Conservation (phyloP, 441 rosid species). For the Cnidoscolus chayamansa region DNA sequence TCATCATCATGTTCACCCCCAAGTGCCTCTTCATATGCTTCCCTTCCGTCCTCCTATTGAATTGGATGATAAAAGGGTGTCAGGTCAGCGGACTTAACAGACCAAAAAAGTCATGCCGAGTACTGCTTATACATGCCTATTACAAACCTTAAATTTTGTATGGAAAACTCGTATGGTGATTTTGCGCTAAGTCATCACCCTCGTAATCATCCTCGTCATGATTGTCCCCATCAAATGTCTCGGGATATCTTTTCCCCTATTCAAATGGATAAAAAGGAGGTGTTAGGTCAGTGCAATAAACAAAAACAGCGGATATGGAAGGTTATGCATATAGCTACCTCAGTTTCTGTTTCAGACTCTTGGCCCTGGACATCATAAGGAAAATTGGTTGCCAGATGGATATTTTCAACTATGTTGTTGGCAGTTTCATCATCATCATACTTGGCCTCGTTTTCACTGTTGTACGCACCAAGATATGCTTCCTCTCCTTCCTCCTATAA, state of each 20-base stretch:
- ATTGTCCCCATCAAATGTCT: conserved; percentile 19
- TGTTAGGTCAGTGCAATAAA: not conserved
- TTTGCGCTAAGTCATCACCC: not conserved
- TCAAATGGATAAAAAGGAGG: not conserved
- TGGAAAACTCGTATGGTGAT: not conserved
- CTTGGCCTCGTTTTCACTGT: conserved; percentile 33
- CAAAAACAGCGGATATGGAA: not conserved
- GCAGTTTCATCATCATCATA: conserved; percentile 27
- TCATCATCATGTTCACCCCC: conserved; percentile 12
- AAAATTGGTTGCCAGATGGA: conserved; percentile 28
- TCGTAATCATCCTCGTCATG: conserved; percentile 11
- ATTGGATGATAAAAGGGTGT: not conserved
- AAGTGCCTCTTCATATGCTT: conserved; percentile 16
- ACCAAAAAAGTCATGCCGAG: not conserved
- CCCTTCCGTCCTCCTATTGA: conserved; percentile 24
- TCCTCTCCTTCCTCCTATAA: conserved; percentile 61
- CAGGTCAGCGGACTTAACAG: not conserved
- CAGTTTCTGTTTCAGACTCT: conserved; percentile 32
- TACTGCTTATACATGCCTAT: conserved; percentile 12
- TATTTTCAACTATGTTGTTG: conserved; percentile 9
- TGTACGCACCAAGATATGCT: conserved; percentile 42
- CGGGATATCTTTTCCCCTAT: conserved; percentile 25
- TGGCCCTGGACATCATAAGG: conserved; percentile 27
- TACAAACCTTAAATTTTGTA: conserved; percentile 13
- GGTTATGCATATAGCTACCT: conserved; percentile 23